Conservation (phyloP, 169 alveolate species). For the Eimeria acervulina region DNA sequence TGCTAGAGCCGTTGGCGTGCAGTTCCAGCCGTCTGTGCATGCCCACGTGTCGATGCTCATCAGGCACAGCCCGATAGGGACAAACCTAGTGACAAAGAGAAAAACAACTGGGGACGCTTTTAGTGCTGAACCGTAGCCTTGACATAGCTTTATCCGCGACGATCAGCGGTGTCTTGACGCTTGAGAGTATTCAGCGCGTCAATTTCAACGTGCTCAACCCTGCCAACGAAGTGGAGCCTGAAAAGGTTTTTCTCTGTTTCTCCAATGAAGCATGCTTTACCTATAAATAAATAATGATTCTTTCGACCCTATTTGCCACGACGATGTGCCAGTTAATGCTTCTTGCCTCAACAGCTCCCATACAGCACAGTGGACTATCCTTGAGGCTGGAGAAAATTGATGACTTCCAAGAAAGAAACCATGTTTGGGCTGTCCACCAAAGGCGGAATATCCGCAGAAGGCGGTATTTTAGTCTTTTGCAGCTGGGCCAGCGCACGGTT, state of each 20-base stretch:
- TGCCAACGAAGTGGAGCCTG: not conserved
- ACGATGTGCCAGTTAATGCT: slow-evolving; percentile 5
- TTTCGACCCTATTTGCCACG: not conserved
- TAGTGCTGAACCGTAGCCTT: not conserved
- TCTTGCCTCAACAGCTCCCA: not conserved
- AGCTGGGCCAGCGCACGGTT: slow-evolving; percentile 70
- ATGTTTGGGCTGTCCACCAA: slow-evolving; percentile 68
- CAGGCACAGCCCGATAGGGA: not conserved
- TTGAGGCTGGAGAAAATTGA: slow-evolving; percentile 60
- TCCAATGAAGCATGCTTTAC: not conserved
- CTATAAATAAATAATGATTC: not conserved
- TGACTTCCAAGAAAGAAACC: slow-evolving; percentile 43
- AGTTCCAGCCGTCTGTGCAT: not conserved
- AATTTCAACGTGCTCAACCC: too few species aligned
- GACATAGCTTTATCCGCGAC: not conserved
- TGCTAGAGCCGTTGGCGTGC: not conserved
- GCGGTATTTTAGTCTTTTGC: slow-evolving; percentile 28
- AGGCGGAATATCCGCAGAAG: not conserved
- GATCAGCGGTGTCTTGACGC: slow-evolving; percentile 37
- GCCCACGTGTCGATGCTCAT: not conserved
- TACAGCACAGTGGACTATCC: slow-evolving; percentile 67
- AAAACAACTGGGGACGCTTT: not conserved
- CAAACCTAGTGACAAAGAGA: not conserved
- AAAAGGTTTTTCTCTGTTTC: not conserved
- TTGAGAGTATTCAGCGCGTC: not conserved